These are phyloP conservation scores for Apophysomyces sp. DNA, from an alignment of 371 early-diverging fungal species.

Conservation along the genomic window DNA sequence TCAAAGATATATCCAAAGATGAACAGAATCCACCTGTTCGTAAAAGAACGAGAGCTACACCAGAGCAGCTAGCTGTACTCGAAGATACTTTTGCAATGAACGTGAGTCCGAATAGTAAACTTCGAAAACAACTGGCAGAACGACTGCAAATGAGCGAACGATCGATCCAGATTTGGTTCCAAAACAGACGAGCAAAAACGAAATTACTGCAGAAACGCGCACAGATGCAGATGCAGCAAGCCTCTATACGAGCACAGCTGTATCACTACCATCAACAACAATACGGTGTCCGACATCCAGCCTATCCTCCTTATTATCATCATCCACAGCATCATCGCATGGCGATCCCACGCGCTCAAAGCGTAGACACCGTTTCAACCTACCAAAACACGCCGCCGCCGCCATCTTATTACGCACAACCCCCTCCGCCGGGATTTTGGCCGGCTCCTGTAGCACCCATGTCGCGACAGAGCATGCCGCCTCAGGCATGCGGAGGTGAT, in stretches of 20 bases:
- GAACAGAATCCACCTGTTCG: constrained; percentile 17
- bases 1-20: background rate
- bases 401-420: constrained; percentile 13
- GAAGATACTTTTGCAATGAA: constrained; percentile 76
- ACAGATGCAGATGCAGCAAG: constrained; percentile 47
- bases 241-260: constrained; percentile 32
- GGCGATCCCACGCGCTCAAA: constrained; percentile 31
- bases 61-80: constrained; percentile 73
- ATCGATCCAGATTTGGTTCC: constrained; percentile 99
- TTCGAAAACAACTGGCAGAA: constrained; percentile 83
- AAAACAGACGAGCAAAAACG: constrained; percentile 95
- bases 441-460: background rate
- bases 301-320: constrained; percentile 9
- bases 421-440: constrained; percentile 5
- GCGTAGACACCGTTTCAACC: constrained; percentile 31
- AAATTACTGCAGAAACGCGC: constrained; percentile 71
- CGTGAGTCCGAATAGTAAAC: constrained; percentile 73
- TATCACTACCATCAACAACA: constrained; percentile 27
- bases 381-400: constrained; percentile 8
- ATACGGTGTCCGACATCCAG: constrained; percentile 8
- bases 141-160: constrained; percentile 90
- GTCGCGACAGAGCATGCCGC: constrained; percentile 34
- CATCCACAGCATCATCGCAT: constrained; percentile 6
- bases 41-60: constrained; percentile 74
- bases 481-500: constrained; percentile 21